Conservation (phyloP, 192 early-diverging fungal species). For the Thoreauomyces humboldtii region DNA sequence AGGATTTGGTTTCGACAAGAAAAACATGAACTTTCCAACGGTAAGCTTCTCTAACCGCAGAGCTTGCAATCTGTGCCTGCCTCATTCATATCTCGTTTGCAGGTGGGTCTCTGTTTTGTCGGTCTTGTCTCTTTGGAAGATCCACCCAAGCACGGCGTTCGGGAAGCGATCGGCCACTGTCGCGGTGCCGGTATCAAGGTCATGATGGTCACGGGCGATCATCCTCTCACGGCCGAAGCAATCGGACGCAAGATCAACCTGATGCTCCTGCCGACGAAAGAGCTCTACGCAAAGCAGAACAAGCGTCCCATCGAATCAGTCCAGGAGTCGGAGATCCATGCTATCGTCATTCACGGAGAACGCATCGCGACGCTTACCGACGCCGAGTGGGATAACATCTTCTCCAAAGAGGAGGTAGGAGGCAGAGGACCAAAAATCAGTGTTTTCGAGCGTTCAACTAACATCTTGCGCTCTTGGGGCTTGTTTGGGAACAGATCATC, state of each 20-base stretch:
- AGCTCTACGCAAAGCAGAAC: too few relatives aligned
- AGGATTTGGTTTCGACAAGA: slow-evolving; percentile 69
- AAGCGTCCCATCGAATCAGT: not conserved
- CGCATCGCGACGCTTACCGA: slow-evolving; percentile 62
- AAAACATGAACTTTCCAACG: slow-evolving; percentile 67
- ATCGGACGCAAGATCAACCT: slow-evolving; percentile 87
- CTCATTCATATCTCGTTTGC: not conserved
- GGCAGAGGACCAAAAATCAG: too few relatives aligned
- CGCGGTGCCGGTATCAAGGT: slow-evolving; percentile 88
- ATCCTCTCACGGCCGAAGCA: slow-evolving; percentile 91
- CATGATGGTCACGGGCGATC: slow-evolving; percentile 96
- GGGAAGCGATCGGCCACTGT: slow-evolving; percentile 83
- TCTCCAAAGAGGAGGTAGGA: slow-evolving; percentile 82
- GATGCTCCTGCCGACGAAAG: too few relatives aligned
- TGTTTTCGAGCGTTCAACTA: too few relatives aligned
- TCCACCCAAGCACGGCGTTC: slow-evolving; percentile 93
- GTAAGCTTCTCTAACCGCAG: slow-evolving; percentile 20
- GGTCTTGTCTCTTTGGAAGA: slow-evolving; percentile 88
- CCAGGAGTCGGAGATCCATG: not conserved
- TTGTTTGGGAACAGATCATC: too few relatives aligned
- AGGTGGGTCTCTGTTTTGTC: slow-evolving; percentile 56
- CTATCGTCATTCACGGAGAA: not conserved
- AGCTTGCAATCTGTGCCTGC: not conserved
- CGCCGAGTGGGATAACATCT: slow-evolving; percentile 84
- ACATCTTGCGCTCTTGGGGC: not conserved